Evolutionary conservation across 768 basidiomycete genomes (phyloP).

Genomic region (Phanerochaete carnosa): DNA sequence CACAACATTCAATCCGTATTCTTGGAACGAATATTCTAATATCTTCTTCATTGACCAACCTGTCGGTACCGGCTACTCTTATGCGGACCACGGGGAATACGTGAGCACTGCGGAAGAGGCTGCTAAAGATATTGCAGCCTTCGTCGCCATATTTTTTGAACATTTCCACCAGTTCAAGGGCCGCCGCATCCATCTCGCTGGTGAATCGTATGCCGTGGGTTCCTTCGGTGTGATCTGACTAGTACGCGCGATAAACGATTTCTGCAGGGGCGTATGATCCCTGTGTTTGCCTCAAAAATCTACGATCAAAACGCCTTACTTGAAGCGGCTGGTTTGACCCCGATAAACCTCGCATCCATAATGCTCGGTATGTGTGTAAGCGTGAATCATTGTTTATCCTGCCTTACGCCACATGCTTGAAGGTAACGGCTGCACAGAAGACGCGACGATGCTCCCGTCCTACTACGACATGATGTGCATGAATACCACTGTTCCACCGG

Average conservation of each 20-base stretch:
- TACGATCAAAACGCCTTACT: slow-evolving; percentile 46
- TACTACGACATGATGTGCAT: slow-evolving; percentile 55
- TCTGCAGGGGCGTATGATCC: slow-evolving; percentile 48
- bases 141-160: slow-evolving; percentile 68
- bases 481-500: slow-evolving; percentile 40
- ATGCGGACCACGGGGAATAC: slow-evolving; percentile 51
- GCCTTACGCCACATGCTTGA: slow-evolving; percentile 5
- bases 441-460: slow-evolving; percentile 33
- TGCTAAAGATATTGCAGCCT: slow-evolving; percentile 63
- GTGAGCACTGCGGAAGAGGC: slow-evolving; percentile 65
- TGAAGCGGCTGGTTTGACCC: slow-evolving; percentile 41
- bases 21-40: slow-evolving; percentile 64
- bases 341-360: slow-evolving; percentile 45
- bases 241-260: background rate
- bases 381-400: slow-evolving; percentile 1
- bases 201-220: slow-evolving; percentile 50
- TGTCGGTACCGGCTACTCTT: slow-evolving; percentile 26
- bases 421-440: slow-evolving; percentile 44
- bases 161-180: slow-evolving; percentile 66
- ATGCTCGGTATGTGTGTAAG: slow-evolving; percentile 42
- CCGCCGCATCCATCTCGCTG: slow-evolving; percentile 36
- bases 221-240: slow-evolving; percentile 5
- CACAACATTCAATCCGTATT: slow-evolving; percentile 51
- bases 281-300: slow-evolving; percentile 45
- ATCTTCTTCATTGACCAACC: slow-evolving; percentile 42